Evolutionary conservation across 1,284 basidiomycete genomes (phyloP).

Genomic region (Apiotrichum domesticum): DNA sequence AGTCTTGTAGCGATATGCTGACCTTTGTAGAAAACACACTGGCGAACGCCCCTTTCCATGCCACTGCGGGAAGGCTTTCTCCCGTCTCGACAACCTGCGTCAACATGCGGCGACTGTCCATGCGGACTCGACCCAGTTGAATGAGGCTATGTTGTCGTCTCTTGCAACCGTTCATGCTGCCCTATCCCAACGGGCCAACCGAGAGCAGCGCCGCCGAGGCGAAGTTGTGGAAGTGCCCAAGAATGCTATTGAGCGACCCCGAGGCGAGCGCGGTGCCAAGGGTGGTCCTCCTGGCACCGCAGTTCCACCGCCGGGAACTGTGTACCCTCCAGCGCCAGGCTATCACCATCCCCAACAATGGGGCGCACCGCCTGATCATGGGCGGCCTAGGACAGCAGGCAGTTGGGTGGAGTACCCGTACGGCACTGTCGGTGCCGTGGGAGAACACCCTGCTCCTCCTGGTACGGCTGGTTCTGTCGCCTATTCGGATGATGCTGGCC

Average conservation of each 20-base stretch:
- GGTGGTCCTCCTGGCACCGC: conserved; percentile 3
- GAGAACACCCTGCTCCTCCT: conserved; percentile 12
- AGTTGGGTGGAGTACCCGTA: conserved; percentile 30
- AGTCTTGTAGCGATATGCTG: conserved; percentile 1
- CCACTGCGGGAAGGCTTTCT: conserved; percentile 92
- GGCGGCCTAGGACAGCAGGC: conserved; percentile 29
- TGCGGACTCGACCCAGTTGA: conserved; percentile 73
- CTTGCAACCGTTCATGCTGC: conserved; percentile 77
- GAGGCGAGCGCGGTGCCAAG: conserved; percentile 18
- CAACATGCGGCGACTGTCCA: conserved; percentile 96
- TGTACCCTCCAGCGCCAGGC: conserved; percentile 6
- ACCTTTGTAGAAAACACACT: conserved; percentile 74
- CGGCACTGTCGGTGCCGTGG: conserved; percentile 7
- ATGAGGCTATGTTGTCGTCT: conserved; percentile 86
- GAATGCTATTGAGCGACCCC: conserved; percentile 40
- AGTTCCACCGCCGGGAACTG: conserved; percentile 3
- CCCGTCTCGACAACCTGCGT: conserved; percentile 89
- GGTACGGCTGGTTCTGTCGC: conserved; percentile 12
- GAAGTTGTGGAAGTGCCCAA: conserved; percentile 47
- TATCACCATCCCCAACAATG: conserved; percentile 13
- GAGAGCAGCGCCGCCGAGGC: conserved; percentile 43
- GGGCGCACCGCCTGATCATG: conserved; percentile 19
- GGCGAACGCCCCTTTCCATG: conserved; percentile 93
- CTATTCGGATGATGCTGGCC: conserved; percentile 31
- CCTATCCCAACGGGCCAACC: conserved; percentile 52